Conservation (phyloP, 106 monocot species). For the Allium sativum region DNA sequence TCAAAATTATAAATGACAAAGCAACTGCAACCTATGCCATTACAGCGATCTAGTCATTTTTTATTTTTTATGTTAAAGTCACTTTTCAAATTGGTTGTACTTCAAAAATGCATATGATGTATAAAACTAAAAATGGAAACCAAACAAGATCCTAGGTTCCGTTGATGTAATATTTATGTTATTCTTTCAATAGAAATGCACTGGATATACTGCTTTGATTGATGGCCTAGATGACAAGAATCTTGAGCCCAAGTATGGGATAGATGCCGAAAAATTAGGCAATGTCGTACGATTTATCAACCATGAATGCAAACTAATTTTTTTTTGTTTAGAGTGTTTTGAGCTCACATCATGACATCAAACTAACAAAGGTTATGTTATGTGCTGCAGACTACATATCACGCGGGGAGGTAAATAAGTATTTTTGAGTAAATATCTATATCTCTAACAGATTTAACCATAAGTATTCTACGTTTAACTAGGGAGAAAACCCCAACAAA, state of each 20-base stretch:
- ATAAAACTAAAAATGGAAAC: too few relatives aligned
- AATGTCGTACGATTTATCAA: slow-evolving; percentile 87
- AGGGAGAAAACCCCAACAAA: too few relatives aligned
- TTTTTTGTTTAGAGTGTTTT: slow-evolving; percentile 85
- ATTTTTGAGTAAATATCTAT: not conserved
- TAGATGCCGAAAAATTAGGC: slow-evolving; percentile 59
- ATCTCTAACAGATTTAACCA: too few relatives aligned
- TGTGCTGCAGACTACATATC: slow-evolving; percentile 91
- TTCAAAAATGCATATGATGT: too few relatives aligned
- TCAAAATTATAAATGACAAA: too few relatives aligned
- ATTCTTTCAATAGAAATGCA: slow-evolving; percentile 30
- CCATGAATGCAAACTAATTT: slow-evolving; percentile 84
- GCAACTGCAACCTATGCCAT: too few relatives aligned
- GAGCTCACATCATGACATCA: slow-evolving; percentile 61
- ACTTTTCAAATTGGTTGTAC: too few relatives aligned
- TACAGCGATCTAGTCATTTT: too few relatives aligned
- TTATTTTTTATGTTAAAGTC: too few relatives aligned
- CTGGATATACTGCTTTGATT: slow-evolving; percentile 29
- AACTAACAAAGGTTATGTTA: slow-evolving; percentile 60
- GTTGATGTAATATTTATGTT: not conserved
- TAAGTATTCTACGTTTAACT: too few relatives aligned
- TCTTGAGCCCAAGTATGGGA: slow-evolving; percentile 63
- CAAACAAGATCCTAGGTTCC: too few relatives aligned
- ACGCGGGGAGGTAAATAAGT: slow-evolving; percentile 52
- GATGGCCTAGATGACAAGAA: slow-evolving; percentile 24